Conservation (phyloP, 768 basidiomycete species). For the Pulveroboletus ravenelii region DNA sequence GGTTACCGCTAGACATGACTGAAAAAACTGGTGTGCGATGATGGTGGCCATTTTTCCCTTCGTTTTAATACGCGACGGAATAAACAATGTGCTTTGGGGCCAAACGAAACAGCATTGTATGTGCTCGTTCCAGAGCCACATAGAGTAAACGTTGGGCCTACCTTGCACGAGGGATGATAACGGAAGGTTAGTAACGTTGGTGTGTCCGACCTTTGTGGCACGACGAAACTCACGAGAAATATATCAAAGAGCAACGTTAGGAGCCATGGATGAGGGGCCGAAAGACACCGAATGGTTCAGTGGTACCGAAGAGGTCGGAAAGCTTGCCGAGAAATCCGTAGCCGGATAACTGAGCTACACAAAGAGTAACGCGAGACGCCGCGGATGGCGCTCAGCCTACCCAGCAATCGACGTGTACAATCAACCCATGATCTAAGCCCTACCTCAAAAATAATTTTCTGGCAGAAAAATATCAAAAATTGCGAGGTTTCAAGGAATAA, state of each 20-base stretch:
- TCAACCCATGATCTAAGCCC: neutral
- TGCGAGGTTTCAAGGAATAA: too few relatives aligned
- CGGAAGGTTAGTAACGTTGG: neutral
- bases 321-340: neutral
- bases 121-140: neutral
- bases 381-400: neutral
- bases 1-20: conserved; percentile 15
- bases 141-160: neutral
- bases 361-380: neutral
- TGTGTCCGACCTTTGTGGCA: neutral
- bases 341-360: neutral
- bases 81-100: neutral
- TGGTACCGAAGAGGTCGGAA: neutral
- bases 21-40: neutral
- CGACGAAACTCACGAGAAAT: neutral
- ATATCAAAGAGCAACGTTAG: conserved; percentile 1
- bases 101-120: neutral
- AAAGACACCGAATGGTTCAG: neutral
- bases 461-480: neutral
- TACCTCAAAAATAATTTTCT: neutral
- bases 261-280: neutral
- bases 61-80: neutral
- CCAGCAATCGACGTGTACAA: too few relatives aligned
- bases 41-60: neutral
- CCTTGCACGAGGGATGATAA: neutral